phyloP scores from a whole-genome alignment of 805 yeast genomes.

The Wickerhamomyces strasburgensis region DNA sequence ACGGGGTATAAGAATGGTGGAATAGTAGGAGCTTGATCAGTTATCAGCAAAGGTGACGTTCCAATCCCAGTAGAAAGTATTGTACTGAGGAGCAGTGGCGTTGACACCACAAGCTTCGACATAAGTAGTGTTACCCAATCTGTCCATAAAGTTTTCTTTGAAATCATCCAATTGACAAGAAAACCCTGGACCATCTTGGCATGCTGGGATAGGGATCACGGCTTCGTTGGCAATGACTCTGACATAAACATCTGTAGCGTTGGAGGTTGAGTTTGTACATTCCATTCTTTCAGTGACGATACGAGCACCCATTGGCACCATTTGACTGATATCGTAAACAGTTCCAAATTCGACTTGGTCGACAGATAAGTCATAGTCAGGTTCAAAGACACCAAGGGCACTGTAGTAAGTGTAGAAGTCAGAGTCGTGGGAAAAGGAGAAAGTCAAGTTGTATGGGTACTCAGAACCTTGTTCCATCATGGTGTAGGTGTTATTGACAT shows the following conservation, averaged over 20 bases:
- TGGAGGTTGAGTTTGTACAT: slow-evolving; percentile 33
- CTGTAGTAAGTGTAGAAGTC: slow-evolving; percentile 56
- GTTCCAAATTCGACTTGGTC: slow-evolving; percentile 42
- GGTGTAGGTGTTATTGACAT: slow-evolving; percentile 47
- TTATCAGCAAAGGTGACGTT: slow-evolving; percentile 18
- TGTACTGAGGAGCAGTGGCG: slow-evolving; percentile 15
- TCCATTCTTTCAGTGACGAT: slow-evolving; percentile 44
- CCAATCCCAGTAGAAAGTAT: slow-evolving; percentile 22
- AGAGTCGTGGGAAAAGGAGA: slow-evolving; percentile 74
- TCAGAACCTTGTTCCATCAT: slow-evolving; percentile 43
- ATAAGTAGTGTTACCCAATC: slow-evolving; percentile 28
- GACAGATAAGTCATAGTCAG: slow-evolving; percentile 35
- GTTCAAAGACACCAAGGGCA: slow-evolving; percentile 52
- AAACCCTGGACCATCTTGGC: slow-evolving; percentile 52
- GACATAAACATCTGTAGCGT: slow-evolving; percentile 32
- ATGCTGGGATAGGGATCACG: slow-evolving; percentile 43
- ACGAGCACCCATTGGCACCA: slow-evolving; percentile 57
- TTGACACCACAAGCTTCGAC: slow-evolving; percentile 29
- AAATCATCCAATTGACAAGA: slow-evolving; percentile 37
- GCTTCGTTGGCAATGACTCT: slow-evolving; percentile 50
- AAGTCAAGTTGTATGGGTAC: slow-evolving; percentile 52
- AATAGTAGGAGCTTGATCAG: slow-evolving; percentile 5
- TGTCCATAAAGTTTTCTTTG: slow-evolving; percentile 27
- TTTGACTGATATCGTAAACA: slow-evolving; percentile 42
- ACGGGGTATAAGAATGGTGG: neutral